A percentile compares a stretch with the other conserved stretches of the same genome.
phyloP scores from a whole-genome alignment of 306 rosid species.

The Cucurbita moschata region DNA sequence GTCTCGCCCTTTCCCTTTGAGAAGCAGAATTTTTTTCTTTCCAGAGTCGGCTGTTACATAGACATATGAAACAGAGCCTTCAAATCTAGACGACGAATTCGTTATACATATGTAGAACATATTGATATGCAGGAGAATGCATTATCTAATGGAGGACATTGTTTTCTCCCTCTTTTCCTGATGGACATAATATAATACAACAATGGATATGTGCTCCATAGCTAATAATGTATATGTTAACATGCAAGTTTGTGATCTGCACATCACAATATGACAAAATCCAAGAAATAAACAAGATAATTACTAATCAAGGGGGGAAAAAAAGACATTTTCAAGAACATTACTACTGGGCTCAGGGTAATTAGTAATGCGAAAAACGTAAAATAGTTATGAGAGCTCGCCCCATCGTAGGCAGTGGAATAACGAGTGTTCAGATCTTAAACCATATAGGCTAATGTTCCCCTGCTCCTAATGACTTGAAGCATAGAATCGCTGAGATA shows the following conservation, averaged over 20 bases:
- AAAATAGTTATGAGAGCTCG: neutral
- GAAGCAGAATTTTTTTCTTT: constrained; percentile 70
- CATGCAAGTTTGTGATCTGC: neutral
- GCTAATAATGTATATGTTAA: neutral
- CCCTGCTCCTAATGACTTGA: neutral
- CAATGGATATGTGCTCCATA: neutral
- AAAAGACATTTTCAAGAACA: neutral
- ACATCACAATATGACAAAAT: neutral
- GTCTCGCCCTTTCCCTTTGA: constrained; percentile 76
- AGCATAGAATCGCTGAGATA: neutral
- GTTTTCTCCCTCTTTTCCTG: neutral
- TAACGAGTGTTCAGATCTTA: neutral
- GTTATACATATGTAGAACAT: neutral
- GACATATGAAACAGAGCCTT: constrained; percentile 51
- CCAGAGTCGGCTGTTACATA: constrained; percentile 60
- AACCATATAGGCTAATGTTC: neutral
- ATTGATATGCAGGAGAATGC: neutral
- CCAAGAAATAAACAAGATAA: neutral
- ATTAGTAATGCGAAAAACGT: neutral
- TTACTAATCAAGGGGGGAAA: neutral
- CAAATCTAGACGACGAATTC: constrained; percentile 20
- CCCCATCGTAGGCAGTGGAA: neutral
- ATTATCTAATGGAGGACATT: neutral
- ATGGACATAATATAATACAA: neutral
- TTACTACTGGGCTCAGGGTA: neutral